Conservation (phyloP, 805 yeast genomes). For the Soucietia sequanensis region DNA sequence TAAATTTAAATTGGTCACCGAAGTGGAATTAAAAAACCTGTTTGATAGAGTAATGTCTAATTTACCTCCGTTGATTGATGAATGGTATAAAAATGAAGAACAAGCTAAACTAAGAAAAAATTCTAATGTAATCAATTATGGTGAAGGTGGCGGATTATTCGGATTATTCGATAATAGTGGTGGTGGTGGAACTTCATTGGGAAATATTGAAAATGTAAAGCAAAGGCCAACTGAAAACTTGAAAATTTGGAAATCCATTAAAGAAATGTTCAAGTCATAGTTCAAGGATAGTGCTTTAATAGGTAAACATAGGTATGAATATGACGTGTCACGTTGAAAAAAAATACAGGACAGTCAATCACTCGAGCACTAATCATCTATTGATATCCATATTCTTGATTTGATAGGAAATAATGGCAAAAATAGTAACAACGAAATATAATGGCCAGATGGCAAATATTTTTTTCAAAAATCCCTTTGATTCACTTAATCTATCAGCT, state of each 20-base stretch:
- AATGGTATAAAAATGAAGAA: constrained; percentile 15
- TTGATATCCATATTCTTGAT: too few relatives aligned
- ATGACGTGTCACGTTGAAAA: too few relatives aligned
- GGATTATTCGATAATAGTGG: constrained; percentile 9
- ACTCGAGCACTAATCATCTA: too few relatives aligned
- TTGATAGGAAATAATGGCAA: constrained; percentile 8
- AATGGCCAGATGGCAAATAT: constrained; percentile 12
- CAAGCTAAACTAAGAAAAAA: neutral
- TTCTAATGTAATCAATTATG: neutral
- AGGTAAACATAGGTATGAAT: too few relatives aligned
- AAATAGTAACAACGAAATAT: constrained; percentile 3
- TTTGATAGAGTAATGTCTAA: constrained; percentile 13
- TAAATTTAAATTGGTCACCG: constrained; percentile 32
- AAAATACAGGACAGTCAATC: too few relatives aligned
- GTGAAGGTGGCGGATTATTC: constrained; percentile 7
- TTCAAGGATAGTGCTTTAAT: too few relatives aligned
- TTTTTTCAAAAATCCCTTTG: constrained; percentile 13
- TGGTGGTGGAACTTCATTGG: constrained; percentile 4
- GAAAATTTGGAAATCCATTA: constrained; percentile 29
- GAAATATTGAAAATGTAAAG: constrained; percentile 3
- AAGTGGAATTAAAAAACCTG: constrained; percentile 24
- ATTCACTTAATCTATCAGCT: neutral
- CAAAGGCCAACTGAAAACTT: constrained; percentile 19
- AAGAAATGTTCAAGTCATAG: constrained; percentile 21
- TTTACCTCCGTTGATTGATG: constrained; percentile 11